A percentile compares a stretch with the other conserved stretches of the same genome.
phyloP scores from a whole-genome alignment of 805 yeast genomes.

The Danielozyma ontarioensis region DNA sequence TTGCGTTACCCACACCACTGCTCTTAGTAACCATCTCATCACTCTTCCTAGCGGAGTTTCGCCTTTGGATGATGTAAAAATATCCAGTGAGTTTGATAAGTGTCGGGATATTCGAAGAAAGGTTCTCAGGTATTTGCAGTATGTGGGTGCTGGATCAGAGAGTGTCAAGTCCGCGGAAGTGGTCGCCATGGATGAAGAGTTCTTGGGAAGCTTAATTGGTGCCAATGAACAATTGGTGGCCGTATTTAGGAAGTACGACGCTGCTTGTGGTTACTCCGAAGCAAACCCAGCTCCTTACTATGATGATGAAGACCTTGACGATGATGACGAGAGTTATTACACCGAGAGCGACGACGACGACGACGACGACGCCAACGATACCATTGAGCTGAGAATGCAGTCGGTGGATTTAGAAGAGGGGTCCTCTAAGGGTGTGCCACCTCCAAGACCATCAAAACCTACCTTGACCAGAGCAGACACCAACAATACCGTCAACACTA shows the following conservation, averaged over 20 bases:
- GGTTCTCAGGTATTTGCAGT: slow-evolving; percentile 76
- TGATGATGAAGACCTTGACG: slow-evolving; percentile 18
- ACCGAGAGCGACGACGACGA: slow-evolving; percentile 35
- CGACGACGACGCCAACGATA: slow-evolving; percentile 28
- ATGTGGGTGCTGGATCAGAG: slow-evolving; percentile 53
- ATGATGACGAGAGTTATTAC: slow-evolving; percentile 30
- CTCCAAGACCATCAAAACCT: slow-evolving; percentile 22
- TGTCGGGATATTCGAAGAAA: slow-evolving; percentile 73
- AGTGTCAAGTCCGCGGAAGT: slow-evolving; percentile 21
- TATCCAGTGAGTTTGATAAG: slow-evolving; percentile 64
- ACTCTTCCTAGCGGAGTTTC: slow-evolving; percentile 41
- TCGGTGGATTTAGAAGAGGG: slow-evolving; percentile 10
- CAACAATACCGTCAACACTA: slow-evolving; percentile 12
- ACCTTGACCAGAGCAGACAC: slow-evolving; percentile 3
- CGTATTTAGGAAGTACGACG: slow-evolving; percentile 67
- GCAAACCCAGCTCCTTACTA: slow-evolving; percentile 36
- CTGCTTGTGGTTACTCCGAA: slow-evolving; percentile 35
- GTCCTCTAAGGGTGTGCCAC: slow-evolving; percentile 12
- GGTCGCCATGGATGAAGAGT: slow-evolving; percentile 59
- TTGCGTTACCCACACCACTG: slow-evolving; percentile 68
- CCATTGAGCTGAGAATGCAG: slow-evolving; percentile 5
- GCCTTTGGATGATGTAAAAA: slow-evolving; percentile 59
- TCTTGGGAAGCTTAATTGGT: slow-evolving; percentile 77
- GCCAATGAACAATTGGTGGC: slow-evolving; percentile 88
- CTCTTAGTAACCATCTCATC: slow-evolving; percentile 48